A percentile compares a stretch with the other conserved stretches of the same genome.
Conservation (phyloP, 1,284 basidiomycete species). For the Malassezia nana region DNA sequence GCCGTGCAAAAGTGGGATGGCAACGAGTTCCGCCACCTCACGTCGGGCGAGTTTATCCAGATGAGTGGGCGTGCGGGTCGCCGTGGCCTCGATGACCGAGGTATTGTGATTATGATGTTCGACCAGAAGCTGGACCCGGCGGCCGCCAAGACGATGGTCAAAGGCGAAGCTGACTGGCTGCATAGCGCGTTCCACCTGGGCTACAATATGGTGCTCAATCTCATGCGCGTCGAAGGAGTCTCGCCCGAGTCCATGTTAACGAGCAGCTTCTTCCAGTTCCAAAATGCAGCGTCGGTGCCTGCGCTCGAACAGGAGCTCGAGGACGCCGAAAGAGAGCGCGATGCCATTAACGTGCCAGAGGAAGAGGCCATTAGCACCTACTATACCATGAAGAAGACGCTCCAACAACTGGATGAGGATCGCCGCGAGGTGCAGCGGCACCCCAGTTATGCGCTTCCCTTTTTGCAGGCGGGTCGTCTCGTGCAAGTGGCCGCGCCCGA, state of each 20-base stretch:
- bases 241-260: slow-evolving; percentile 98
- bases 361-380: slow-evolving; percentile 79
- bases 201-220: slow-evolving; percentile 97
- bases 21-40: slow-evolving; percentile 77
- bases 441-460: slow-evolving; percentile 82
- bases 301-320: slow-evolving; percentile 72
- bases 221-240: slow-evolving; percentile 97
- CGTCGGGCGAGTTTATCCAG: slow-evolving; percentile 51
- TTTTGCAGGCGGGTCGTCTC: slow-evolving; percentile 81
- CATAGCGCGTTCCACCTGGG: slow-evolving; percentile 98
- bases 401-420: slow-evolving; percentile 74
- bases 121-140: slow-evolving; percentile 92
- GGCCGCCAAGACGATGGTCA: slow-evolving; percentile 92
- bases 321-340: slow-evolving; percentile 62
- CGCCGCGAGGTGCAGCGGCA: slow-evolving; percentile 87
- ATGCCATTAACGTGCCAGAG: slow-evolving; percentile 64
- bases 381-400: slow-evolving; percentile 78
- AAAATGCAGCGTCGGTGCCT: slow-evolving; percentile 81
- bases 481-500: slow-evolving; percentile 78
- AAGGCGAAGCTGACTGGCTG: slow-evolving; percentile 90
- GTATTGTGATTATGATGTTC: slow-evolving; percentile 99
- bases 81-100: slow-evolving; percentile 93
- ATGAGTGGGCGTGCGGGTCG: slow-evolving; percentile 98
- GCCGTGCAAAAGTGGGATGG: slow-evolving; percentile 93
- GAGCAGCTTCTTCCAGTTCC: slow-evolving; percentile 95